phyloP scores from a whole-genome alignment of 306 rosid species.

The Rosa lucieae region DNA sequence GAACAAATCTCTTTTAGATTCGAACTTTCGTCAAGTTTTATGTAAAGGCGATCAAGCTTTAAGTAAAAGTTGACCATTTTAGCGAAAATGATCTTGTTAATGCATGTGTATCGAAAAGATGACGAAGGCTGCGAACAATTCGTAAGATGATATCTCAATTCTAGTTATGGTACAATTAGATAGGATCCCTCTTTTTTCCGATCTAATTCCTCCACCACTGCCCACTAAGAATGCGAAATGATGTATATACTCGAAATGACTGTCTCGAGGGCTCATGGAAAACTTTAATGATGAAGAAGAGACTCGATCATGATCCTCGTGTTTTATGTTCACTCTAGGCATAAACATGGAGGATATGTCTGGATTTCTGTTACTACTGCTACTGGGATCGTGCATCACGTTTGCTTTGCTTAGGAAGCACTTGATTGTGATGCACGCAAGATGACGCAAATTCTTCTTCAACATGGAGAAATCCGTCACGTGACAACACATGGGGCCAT shows the following conservation, averaged over 20 bases:
- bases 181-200: too few relatives aligned
- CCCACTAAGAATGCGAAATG: background rate
- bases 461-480: background rate
- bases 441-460: background rate
- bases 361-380: background rate
- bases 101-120: too few relatives aligned
- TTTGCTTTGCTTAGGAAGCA: background rate
- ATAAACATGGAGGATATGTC: background rate
- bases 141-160: too few relatives aligned
- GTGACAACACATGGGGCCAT: constrained; percentile 11
- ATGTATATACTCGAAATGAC: background rate
- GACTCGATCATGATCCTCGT: background rate
- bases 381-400: background rate
- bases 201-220: too few relatives aligned
- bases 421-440: background rate
- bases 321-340: background rate
- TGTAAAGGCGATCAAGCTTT: too few relatives aligned
- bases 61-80: too few relatives aligned
- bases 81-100: too few relatives aligned
- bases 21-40: too few relatives aligned
- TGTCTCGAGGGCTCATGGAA: background rate
- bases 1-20: too few relatives aligned
- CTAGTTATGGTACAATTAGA: too few relatives aligned
- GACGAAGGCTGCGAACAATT: too few relatives aligned
- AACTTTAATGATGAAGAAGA: background rate